A percentile compares a stretch with the other conserved stretches of the same genome.
Conservation (phyloP, 495 filamentous ascomycete species). For the Talaromyces ruber region DNA sequence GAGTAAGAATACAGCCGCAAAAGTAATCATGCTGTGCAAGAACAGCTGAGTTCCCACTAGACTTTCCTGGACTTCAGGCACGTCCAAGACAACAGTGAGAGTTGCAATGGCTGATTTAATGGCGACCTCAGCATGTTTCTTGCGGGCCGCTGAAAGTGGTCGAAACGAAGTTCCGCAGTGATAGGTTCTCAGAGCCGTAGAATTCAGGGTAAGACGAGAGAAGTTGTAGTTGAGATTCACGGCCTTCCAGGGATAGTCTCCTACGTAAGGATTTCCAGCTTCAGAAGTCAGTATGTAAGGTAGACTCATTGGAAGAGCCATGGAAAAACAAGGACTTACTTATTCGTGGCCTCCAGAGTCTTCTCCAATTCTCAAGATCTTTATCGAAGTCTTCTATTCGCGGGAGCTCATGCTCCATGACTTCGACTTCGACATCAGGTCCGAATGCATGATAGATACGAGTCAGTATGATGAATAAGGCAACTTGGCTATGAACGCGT, state of each 20-base stretch:
- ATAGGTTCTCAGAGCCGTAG: constrained; percentile 47
- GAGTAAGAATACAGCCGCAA: constrained; percentile 45
- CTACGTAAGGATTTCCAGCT: constrained; percentile 43
- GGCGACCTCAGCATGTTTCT: constrained; percentile 44
- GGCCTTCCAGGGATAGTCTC: constrained; percentile 44
- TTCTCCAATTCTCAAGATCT: constrained; percentile 37
- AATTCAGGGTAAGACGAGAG: constrained; percentile 49
- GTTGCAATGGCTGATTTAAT: constrained; percentile 46
- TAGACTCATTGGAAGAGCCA: neutral
- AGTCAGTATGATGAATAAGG: constrained; percentile 50
- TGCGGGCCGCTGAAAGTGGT: constrained; percentile 40
- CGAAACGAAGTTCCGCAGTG: constrained; percentile 38
- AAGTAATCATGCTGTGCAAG: constrained; percentile 49
- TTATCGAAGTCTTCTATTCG: constrained; percentile 34
- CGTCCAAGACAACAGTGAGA: constrained; percentile 38
- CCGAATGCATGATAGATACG: constrained; percentile 49
- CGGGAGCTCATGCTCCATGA: constrained; percentile 36
- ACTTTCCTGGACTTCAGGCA: constrained; percentile 40
- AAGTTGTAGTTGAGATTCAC: constrained; percentile 46
- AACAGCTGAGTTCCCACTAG: constrained; percentile 46
- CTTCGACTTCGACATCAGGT: constrained; percentile 46
- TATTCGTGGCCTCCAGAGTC: constrained; percentile 40
- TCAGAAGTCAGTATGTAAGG: constrained; percentile 12
- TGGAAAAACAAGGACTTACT: constrained; percentile 19
- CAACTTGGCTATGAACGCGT: constrained; percentile 48